Evolutionary conservation across 148 eudicot species (phyloP).

Genomic region (Cornus kousa): DNA sequence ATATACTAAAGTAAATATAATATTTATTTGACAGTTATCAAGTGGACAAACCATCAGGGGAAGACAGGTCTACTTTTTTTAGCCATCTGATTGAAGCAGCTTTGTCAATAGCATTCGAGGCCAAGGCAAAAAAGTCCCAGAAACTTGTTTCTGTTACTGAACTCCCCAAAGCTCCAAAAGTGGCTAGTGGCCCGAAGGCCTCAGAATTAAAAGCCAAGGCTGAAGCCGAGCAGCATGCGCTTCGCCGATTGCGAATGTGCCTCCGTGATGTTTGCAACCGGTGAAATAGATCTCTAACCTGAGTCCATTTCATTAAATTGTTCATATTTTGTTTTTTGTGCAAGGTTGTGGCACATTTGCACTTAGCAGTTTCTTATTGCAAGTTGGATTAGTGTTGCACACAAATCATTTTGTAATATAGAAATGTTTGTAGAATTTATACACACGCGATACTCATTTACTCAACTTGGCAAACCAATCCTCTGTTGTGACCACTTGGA

Average conservation of each 20-base stretch:
- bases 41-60: slow-evolving; percentile 57
- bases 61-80: slow-evolving; percentile 80
- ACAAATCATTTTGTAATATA: not conserved
- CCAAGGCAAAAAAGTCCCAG: slow-evolving; percentile 30
- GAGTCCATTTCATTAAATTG: not conserved
- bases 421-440: not conserved
- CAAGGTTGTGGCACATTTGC: not conserved
- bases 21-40: slow-evolving; percentile 49
- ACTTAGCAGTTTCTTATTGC: not conserved
- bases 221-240: slow-evolving; percentile 96
- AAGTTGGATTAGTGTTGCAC: not conserved
- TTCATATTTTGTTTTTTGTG: not conserved
- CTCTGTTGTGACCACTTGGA: no score
- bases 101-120: slow-evolving; percentile 68
- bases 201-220: slow-evolving; percentile 90
- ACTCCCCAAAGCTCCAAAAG: slow-evolving; percentile 92
- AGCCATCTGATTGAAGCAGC: slow-evolving; percentile 77
- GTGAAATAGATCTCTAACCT: slow-evolving; percentile 32
- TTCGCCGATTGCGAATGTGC: slow-evolving; percentile 96
- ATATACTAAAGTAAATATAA: not conserved
- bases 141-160: slow-evolving; percentile 51
- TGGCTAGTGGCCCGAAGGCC: slow-evolving; percentile 71
- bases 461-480: no score
- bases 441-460: no score
- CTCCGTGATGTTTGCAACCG: slow-evolving; percentile 98